Conservation (phyloP, 2,329 filamentous ascomycete species). For the Chaetomium olivaceum region DNA sequence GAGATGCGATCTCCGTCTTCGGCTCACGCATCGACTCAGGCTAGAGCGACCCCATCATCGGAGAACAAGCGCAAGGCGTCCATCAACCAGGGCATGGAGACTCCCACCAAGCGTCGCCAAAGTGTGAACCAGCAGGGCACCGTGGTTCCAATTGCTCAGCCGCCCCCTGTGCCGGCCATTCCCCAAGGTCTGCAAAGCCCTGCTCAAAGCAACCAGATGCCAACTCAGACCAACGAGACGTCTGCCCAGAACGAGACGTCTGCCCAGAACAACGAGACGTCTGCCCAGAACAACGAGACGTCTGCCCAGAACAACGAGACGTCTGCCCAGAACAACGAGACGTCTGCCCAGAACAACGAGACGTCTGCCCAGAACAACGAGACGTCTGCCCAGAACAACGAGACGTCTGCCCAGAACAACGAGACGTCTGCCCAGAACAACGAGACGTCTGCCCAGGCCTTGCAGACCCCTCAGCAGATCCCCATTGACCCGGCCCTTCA, state of each 20-base stretch:
- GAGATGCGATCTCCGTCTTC: not conserved
- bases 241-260: too few relatives aligned
- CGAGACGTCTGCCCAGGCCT: not conserved
- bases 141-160: not conserved
- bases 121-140: conserved; percentile 2
- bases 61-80: conserved; percentile 25
- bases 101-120: conserved; percentile 23
- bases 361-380: not conserved
- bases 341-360: not conserved
- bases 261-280: not conserved
- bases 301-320: not conserved
- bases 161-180: not conserved
- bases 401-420: not conserved
- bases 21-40: not conserved
- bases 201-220: not conserved
- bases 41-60: not conserved
- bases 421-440: not conserved
- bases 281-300: too few relatives aligned
- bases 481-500: conserved; percentile 14
- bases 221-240: not conserved
- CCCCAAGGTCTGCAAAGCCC: not conserved
- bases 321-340: not conserved
- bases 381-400: not conserved
- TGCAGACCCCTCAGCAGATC: conserved; percentile 12
- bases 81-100: not conserved